Conservation (phyloP, 2,329 filamentous ascomycete genomes). For the Verticillium nonalfalfae region DNA sequence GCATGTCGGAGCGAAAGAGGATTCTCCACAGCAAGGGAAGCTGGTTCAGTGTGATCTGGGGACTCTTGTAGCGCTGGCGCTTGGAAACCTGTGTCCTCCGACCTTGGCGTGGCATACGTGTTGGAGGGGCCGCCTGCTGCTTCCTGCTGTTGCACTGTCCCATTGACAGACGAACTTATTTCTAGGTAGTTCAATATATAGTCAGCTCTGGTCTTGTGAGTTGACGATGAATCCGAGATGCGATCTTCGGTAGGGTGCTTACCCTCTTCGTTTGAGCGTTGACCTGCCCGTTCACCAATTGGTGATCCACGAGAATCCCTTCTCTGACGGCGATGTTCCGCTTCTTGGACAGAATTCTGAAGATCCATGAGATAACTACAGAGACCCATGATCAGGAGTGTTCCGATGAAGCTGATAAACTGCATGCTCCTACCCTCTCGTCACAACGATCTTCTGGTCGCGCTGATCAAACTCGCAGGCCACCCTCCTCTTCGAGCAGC, state of each 20-base stretch:
- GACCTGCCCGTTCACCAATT: not conserved
- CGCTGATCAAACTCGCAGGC: conserved; percentile 35
- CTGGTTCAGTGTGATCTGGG: conserved; percentile 19
- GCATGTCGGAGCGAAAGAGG: conserved; percentile 31
- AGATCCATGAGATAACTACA: conserved; percentile 15
- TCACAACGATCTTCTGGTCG: conserved; percentile 42
- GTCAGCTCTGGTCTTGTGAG: conserved; percentile 18
- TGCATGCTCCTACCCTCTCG: conserved; percentile 28
- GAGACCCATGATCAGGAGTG: not conserved
- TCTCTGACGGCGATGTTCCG: conserved; percentile 5
- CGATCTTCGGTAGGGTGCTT: not conserved
- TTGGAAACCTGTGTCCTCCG: conserved; percentile 3
- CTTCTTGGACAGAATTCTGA: conserved; percentile 7
- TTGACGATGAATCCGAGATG: conserved; percentile 25
- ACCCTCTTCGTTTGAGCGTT: not conserved
- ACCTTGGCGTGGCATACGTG: not conserved
- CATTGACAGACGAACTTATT: not conserved
- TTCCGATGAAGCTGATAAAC: not conserved
- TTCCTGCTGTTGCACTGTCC: conserved; percentile 11
- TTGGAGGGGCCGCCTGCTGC: conserved; percentile 12
- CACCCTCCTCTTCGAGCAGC: conserved; percentile 34
- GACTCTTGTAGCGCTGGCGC: conserved; percentile 9
- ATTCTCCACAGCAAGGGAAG: conserved; percentile 27
- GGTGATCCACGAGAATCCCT: not conserved
- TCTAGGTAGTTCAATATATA: not conserved